Evolutionary conservation across 495 filamentous ascomycete genomes (phyloP), one percentile per base, ranked within the genome.

Genomic region (Podospora pseudocomata): DNA sequence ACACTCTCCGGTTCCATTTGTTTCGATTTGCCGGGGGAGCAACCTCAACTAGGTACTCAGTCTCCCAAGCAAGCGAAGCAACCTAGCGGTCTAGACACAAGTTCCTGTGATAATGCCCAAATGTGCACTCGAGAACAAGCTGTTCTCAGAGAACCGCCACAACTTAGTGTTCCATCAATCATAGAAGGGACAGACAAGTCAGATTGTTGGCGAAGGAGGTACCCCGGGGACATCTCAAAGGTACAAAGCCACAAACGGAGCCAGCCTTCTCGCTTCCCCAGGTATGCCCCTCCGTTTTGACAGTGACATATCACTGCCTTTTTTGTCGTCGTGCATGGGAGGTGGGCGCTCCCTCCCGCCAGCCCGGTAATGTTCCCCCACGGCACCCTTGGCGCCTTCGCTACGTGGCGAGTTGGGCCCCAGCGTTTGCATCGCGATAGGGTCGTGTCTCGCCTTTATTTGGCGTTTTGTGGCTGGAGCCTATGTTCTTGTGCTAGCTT

Each of bases 201-300:
- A 49, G 39, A 49, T 11, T 13, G 39, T 5, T 49, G 6, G 39
- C 7, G 9, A 49, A 49, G 5, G 9, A 49, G 39, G 39, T 49
- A 49, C 39, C 13, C 39, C 39, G 13, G 39, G 13, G 39, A 49
- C 55, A 58, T 58, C 55, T 58, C 55, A 58, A 58, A 58, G 55
- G 55, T 58, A 58, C 55, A 58, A 58, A 58, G 55, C 55, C 55
- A 58, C 55, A 58, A 58, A 58, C 55, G 55, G 55, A 58, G 39
- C 2, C 55, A 58, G 23, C 1, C 6, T 58, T 2, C 55, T 26
- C 55, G 55, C 55, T 58, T 26, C n/a, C 18, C n/a, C n/a, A 20
- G 19, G 55, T 18, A 4, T 58, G 15, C 4, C n/a, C 6, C 55
- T 58, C 55, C 55, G 55, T 58, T 58, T 58, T 58, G n/a, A 23